phyloP scores from a whole-genome alignment of 345 rosid species.

The Euphorbia tirucalli region DNA sequence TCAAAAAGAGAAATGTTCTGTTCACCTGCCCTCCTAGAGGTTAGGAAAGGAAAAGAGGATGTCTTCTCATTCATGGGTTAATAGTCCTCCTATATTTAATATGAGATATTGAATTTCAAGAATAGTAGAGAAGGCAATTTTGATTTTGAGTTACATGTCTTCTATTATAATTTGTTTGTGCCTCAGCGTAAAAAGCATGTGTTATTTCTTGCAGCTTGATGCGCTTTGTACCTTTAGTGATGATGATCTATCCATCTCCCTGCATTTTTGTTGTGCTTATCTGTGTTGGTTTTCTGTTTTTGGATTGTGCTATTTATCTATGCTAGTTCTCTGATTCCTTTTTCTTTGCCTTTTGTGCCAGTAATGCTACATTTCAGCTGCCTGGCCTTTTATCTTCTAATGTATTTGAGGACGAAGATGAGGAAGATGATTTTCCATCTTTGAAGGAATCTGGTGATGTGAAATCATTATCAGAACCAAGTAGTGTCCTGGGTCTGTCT shows the following conservation, averaged over 20 bases:
- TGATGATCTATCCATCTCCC: neutral
- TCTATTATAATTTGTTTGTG: neutral
- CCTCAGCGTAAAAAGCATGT: neutral
- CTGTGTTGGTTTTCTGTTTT: constrained; percentile 1
- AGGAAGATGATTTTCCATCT: constrained; percentile 52
- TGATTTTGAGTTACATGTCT: neutral
- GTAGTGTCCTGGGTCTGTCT: constrained; percentile 39
- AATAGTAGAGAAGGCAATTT: neutral
- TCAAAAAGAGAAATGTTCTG: neutral
- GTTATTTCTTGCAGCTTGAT: neutral
- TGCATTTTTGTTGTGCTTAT: neutral
- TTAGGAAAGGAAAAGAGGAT: too few species aligned
- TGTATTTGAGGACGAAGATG: constrained; percentile 58
- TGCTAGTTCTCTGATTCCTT: constrained; percentile 2
- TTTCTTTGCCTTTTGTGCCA: constrained; percentile 37
- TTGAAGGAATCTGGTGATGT: constrained; percentile 36
- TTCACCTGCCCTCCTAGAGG: neutral
- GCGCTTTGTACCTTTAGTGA: neutral
- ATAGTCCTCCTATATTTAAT: neutral
- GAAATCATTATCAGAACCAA: constrained; percentile 37
- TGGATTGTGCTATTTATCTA: neutral
- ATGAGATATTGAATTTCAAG: neutral
- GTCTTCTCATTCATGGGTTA: neutral
- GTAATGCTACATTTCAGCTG: constrained; percentile 86
- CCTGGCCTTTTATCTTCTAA: constrained; percentile 65